Base-by-base conservation (phyloP, 768 basidiomycete species). In the Boletellus emodensis region DNA sequence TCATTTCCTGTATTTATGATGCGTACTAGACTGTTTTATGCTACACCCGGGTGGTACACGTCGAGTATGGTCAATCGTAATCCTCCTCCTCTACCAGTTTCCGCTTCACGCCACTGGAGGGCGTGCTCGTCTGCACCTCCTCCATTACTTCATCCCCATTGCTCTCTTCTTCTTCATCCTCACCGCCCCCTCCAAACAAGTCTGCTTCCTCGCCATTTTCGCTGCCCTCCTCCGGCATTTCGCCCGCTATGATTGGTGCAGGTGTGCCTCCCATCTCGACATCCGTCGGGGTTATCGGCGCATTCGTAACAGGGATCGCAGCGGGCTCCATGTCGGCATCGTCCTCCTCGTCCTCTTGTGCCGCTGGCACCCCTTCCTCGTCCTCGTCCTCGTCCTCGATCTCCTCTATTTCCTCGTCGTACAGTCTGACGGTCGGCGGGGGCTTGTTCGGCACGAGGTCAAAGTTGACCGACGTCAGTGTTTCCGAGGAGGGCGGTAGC, bases 41-140 rank as follows among this genome's bases (percentile, higher is more conserved):
- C 46, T 53, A 61, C 36, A 54, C 51, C 28, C 3, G 6, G 17
- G 15, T 35, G 26, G 38, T 28, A 26, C 24, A 7, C 10, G 43
- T 40, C 35, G 48, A 37, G 28, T 18, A 12, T 28, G 38, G 40
- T 65, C 71, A 88, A 64, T 91, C 89, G 55, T 92, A 92, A 61
- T 92, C 90, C 55, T 92, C 89, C 59, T 90, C 90, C 63, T 92
- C 90, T 3, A 90, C 84, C 42, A 91, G 69, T 66, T 90, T 90
- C 36, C 90, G 76, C 64, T 88, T 90, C 44, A 82, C 72, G 20
- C 85, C 88, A 52, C 84, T 84, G 11, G 75, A 70, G n/a, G 77
- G 73, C 7, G 70, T 72, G 37, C 74, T 56, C 37, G 82, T 68
- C 58, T 84, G 79, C 4, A 87, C 81, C 53, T 90, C 87, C 56